Evolutionary conservation across 768 basidiomycete species (phyloP).

Genomic region (Tylopilus rubrobrunneus): DNA sequence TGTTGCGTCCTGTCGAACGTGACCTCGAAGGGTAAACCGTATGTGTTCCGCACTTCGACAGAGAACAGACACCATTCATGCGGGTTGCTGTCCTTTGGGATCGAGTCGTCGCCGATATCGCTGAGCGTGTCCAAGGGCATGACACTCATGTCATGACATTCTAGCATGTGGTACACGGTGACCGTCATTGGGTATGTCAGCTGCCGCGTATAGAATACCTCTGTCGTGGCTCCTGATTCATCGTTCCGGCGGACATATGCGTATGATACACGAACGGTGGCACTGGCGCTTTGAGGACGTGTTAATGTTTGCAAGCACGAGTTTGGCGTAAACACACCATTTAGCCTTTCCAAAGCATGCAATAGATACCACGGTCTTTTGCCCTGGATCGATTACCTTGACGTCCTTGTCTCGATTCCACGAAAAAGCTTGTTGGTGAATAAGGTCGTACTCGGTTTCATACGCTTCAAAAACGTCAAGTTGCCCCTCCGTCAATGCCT

Average conservation of each 20-base stretch:
- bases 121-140: conserved; percentile 48
- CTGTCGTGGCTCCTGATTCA: conserved; percentile 30
- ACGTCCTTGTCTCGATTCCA: conserved; percentile 52
- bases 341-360: conserved; percentile 86
- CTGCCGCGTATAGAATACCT: conserved; percentile 81
- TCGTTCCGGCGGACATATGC: conserved; percentile 54
- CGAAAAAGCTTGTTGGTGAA: conserved; percentile 74
- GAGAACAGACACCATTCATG: conserved; percentile 83
- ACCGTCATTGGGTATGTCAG: conserved; percentile 85
- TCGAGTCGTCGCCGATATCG: conserved; percentile 18
- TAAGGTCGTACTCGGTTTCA: conserved; percentile 82
- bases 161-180: conserved; percentile 94
- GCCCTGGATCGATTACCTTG: conserved; percentile 60
- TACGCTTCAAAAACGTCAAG: conserved; percentile 82
- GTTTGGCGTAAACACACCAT: conserved; percentile 60
- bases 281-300: conserved; percentile 56
- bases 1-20: conserved; percentile 64
- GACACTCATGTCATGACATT: conserved; percentile 80
- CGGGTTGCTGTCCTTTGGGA: conserved; percentile 44
- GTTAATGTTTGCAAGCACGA: background rate
- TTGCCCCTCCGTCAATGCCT: conserved; percentile 74
- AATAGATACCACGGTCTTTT: conserved; percentile 63
- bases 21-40: conserved; percentile 89
- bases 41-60: conserved; percentile 88
- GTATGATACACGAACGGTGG: conserved; percentile 82